These are phyloP conservation scores for Pichia pseudocactophila DNA, from an alignment of 805 yeast genomes.

Conservation along the genomic window DNA sequence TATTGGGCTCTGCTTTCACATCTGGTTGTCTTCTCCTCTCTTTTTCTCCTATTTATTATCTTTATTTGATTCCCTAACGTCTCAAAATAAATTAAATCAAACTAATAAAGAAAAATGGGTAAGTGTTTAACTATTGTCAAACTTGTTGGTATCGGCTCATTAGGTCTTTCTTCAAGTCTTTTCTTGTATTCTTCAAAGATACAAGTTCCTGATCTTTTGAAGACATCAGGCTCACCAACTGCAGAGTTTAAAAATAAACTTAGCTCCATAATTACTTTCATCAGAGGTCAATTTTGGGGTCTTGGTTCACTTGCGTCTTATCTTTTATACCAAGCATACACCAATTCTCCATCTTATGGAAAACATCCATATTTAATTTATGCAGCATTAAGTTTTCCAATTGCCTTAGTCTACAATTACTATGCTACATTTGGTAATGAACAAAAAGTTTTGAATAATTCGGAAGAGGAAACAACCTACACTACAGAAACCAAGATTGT, in stretches of 20 bases:
- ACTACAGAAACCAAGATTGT: constrained; percentile 18
- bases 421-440: constrained; percentile 22
- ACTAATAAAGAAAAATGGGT: constrained; percentile 31
- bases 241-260: constrained; percentile 12
- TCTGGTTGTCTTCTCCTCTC: no score
- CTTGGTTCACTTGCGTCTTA: constrained; percentile 43
- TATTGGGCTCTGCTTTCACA: no score
- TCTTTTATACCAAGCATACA: constrained; percentile 47
- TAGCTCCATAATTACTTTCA: constrained; percentile 11
- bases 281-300: constrained; percentile 21
- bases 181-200: constrained; percentile 23
- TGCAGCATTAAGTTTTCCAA: constrained; percentile 46
- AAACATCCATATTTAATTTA: constrained; percentile 71
- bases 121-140: constrained; percentile 50
- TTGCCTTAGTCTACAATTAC: constrained; percentile 28
- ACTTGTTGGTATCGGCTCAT: constrained; percentile 53
- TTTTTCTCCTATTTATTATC: no score
- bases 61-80: no score
- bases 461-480: constrained; percentile 8
- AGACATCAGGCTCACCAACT: constrained; percentile 6
- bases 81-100: not conserved
- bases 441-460: constrained; percentile 18
- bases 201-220: constrained; percentile 16
- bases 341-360: constrained; percentile 42
- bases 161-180: constrained; percentile 56